Percentiles rank a stretch among this genome's conserved stretches.
phyloP scores from a whole-genome alignment of 2,329 filamentous ascomycete genomes.

The Colletotrichum incanum region DNA sequence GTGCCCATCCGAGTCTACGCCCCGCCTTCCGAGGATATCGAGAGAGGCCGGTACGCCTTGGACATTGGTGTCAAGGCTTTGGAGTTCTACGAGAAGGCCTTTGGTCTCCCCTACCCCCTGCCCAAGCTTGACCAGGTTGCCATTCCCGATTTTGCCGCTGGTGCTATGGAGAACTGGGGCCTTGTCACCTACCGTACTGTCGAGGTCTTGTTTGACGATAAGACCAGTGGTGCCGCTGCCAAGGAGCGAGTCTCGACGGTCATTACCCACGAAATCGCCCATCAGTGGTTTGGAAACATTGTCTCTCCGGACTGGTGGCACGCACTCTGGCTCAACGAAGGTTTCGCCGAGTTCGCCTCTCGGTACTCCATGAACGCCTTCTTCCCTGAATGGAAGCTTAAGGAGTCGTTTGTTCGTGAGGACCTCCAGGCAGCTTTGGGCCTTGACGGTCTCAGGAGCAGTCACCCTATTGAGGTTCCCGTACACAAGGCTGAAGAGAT shows the following conservation, averaged over 20 bases:
- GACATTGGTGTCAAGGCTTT: constrained; percentile 91
- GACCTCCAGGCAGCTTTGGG: constrained; percentile 90
- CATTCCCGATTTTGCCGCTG: constrained; percentile 94
- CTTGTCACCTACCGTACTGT: constrained; percentile 95
- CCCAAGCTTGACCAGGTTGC: constrained; percentile 98
- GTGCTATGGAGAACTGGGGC: constrained; percentile 96
- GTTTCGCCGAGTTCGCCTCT: constrained; percentile 74
- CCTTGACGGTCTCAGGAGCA: constrained; percentile 92
- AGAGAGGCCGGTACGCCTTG: constrained; percentile 91
- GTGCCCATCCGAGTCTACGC: constrained; percentile 95
- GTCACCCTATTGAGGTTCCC: constrained; percentile 95
- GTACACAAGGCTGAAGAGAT: constrained; percentile 96
- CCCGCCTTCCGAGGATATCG: constrained; percentile 89
- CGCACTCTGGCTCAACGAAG: constrained; percentile 95
- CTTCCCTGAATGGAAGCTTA: constrained; percentile 98
- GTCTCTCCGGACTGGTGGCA: constrained; percentile 99
- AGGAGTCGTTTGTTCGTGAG: constrained; percentile 95
- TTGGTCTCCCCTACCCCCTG: constrained; percentile 87
- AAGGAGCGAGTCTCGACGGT: constrained; percentile 96
- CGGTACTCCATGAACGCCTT: constrained; percentile 90
- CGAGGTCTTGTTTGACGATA: constrained; percentile 91
- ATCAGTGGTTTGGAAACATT: constrained; percentile 98
- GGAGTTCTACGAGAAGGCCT: constrained; percentile 95
- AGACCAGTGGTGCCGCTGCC: constrained; percentile 87
- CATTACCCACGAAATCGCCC: constrained; percentile 95